A percentile compares a stretch with the other conserved stretches of the same genome.
These are phyloP conservation scores for Fusarium nanum DNA, from an alignment of 2,329 filamentous ascomycete species.

Conservation along the genomic window DNA sequence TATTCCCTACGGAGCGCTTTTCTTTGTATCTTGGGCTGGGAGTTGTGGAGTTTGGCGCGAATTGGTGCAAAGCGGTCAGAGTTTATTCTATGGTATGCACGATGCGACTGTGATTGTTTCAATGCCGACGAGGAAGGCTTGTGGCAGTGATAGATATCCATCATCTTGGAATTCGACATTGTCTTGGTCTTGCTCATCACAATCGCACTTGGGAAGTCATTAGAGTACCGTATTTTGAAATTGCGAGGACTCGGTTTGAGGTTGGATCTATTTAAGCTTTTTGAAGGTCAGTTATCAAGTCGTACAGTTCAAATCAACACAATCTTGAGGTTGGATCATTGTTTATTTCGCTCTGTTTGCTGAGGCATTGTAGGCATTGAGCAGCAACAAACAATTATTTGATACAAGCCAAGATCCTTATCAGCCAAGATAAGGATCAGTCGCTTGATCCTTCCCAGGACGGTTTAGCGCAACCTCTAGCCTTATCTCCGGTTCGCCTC, in stretches of 20 bases:
- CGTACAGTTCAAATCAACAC: too few relatives aligned
- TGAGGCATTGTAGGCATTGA: not conserved
- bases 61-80: not conserved
- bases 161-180: not conserved
- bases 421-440: conserved; percentile 1
- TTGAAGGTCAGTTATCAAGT: too few relatives aligned
- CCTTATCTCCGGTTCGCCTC: conserved; percentile 15
- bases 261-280: too few relatives aligned
- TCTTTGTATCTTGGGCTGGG: conserved; percentile 19
- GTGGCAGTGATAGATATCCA: not conserved
- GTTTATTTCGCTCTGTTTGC: not conserved
- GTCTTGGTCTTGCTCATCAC: not conserved
- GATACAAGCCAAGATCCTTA: not conserved
- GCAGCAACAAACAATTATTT: not conserved
- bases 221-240: rapidly evolving
- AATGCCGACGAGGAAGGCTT: not conserved
- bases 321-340: not conserved
- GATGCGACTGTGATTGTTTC: not conserved
- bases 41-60: not conserved
- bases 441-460: conserved; percentile 19
- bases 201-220: not conserved
- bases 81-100: not conserved
- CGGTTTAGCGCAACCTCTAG: not conserved
- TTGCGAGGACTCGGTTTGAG: not conserved
- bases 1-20: conserved; percentile 19